Base-by-base conservation (phyloP, 176 grass and related monocot genomes). In the Saccharum spontaneum region DNA sequence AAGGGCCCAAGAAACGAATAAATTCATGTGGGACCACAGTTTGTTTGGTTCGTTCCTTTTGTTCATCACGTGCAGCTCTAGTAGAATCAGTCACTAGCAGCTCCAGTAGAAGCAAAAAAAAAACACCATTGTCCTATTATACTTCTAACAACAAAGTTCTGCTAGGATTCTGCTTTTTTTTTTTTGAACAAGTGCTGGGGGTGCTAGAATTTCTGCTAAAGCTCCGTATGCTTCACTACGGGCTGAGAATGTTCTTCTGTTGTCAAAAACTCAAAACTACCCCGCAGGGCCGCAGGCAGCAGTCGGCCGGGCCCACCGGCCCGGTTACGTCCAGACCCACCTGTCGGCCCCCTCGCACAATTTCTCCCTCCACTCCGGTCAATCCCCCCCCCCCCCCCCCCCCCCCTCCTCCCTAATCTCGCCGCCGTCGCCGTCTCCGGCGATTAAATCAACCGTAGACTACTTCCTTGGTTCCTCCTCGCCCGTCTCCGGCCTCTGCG, bases 1-100 rank as follows among this genome's bases (percentile, higher is more conserved):
- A 46, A 15, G 70, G 23, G 22, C 22, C 70, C 70, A 73, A 30
- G 40, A 46, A 73, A 73, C 70, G 70, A 73, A 48, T 73, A 48
- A 48, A 73, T 23, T 17, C n/a, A 45, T 45, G 11, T 43, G 22
- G 5, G 37, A 70, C 40, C 18, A 37, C 33, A n/a, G 67, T 6
- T 22, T 69, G 3, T 69, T 43, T 40, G 38, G 22, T 43, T 71
- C n/a, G 37, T 71, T n/a, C 10, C 22, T 43, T 41, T n/a, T 71
- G 38, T 41, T n/a, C 20, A 10, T 70, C 68, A 70, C 18, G 37
- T 70, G 67, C 67, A n/a, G 22, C 67, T 69, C 8, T 12, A 14
- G 36, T 3, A 55, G 6, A 39, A 69, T 17, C 67, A 69, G 10
- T 50, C 48, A 49, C 48, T 14, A 49, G 46, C 14, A 49, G 13